Conservation (phyloP, 1,284 basidiomycete genomes). For the Ustilago xerochloae region DNA sequence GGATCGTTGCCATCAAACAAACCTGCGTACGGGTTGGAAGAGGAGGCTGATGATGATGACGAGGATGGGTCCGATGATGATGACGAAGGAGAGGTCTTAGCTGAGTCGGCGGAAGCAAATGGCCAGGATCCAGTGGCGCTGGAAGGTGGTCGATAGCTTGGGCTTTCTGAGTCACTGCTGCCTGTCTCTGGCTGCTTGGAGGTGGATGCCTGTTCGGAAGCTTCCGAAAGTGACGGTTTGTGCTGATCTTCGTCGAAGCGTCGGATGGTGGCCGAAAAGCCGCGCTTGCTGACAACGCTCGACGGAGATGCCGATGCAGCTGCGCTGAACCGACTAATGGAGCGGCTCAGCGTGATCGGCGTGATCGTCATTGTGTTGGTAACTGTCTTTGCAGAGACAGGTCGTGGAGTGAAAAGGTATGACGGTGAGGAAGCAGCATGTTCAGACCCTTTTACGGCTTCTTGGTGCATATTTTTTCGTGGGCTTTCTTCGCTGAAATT, state of each 20-base stretch:
- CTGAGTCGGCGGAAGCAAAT: conserved; percentile 3
- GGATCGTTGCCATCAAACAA: conserved; percentile 36
- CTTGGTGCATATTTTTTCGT: neutral
- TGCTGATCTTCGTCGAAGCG: conserved; percentile 23
- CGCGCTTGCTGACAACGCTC: neutral
- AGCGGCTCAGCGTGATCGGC: no score
- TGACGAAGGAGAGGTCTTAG: neutral
- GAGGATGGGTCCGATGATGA: conserved; percentile 3
- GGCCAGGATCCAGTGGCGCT: conserved; percentile 19
- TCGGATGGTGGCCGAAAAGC: conserved; percentile 18
- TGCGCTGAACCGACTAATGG: neutral
- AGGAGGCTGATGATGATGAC: conserved; percentile 1
- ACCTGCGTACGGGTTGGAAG: conserved; percentile 28
- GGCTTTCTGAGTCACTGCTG: neutral
- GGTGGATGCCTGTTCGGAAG: conserved; percentile 3
- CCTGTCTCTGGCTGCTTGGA: neutral
- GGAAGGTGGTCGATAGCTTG: conserved; percentile 24
- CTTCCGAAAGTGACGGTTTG: neutral
- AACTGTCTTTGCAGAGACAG: no score
- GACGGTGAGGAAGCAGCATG: neutral
- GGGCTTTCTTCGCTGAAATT: conserved; percentile 12
- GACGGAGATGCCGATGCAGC: neutral
- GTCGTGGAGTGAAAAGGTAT: neutral
- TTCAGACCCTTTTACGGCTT: neutral
- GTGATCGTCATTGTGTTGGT: no score